Evolutionary conservation across 768 basidiomycete genomes (phyloP), one percentile per base, ranked within the genome.

Genomic region (Leucosporidium creatinivorum): DNA sequence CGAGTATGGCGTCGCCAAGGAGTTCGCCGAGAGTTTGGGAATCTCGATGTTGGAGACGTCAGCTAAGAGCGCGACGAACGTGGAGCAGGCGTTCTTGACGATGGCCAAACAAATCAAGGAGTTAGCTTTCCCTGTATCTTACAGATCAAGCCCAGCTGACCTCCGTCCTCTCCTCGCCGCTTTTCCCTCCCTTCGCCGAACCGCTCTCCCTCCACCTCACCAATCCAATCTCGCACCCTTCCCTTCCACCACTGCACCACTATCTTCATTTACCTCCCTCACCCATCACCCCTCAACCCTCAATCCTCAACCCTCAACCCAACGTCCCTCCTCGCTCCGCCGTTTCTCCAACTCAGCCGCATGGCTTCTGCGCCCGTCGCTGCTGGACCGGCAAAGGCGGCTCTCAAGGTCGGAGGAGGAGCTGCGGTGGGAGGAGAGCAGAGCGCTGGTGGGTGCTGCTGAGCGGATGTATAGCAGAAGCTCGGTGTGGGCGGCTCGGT

Each of bases 51-150:
- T 98, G 84, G 96, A 98, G 81, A 99, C 96, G 19, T 91, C 89
- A 23, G 96, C 96, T 51, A 98, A 98, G 82, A 85, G 89, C 61
- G 97, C 97, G 77, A 91, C 93, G 51, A 92, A 92, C 66, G 96
- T 99, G 55, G 96, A 99, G 81, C 93, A 98, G 75, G 94, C 94
- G 17, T 99, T 99, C 84, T 93, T 97, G 80, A 91, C 89, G 18
- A 85, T 98, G 72, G 93, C 96, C 33, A 87, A 73, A 69, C 75
- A 76, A 68, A 76, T 75, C 69, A 75, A 75, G 74, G 73, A 65
- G 67, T 70, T 39, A 28, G 67, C 23, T 21, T 9, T 9, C 26
- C n/a, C n/a, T n/a, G n/a, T n/a, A n/a, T n/a, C n/a, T n/a, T n/a
- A n/a, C n/a, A n/a, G n/a, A n/a, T n/a, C n/a, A n/a, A n/a, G n/a